Evolutionary conservation across 2,329 filamentous ascomycete genomes (phyloP).

Genomic region (Fusarium sp.): DNA sequence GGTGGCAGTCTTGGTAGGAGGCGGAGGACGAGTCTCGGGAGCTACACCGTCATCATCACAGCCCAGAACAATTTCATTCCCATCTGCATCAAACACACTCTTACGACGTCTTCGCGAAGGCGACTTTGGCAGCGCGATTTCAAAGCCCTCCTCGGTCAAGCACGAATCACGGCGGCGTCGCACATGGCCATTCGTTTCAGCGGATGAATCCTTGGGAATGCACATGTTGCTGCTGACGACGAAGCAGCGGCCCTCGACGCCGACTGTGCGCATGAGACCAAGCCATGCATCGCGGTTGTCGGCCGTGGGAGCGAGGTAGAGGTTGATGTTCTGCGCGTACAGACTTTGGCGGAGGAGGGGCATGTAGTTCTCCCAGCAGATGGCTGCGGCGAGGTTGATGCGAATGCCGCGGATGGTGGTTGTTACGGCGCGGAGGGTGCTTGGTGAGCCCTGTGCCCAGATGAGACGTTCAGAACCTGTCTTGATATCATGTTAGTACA

Average conservation of each 20-base stretch:
- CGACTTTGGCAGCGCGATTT: conserved; percentile 59
- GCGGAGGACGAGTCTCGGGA: conserved; percentile 18
- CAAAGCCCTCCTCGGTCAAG: conserved; percentile 62
- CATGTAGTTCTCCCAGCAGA: conserved; percentile 99
- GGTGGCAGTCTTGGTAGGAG: background rate
- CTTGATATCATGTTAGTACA: conserved; percentile 52
- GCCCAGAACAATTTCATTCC: conserved; percentile 66
- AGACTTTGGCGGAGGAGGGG: conserved; percentile 85
- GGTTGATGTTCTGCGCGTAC: conserved; percentile 90
- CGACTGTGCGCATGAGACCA: conserved; percentile 83
- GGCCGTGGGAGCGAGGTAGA: conserved; percentile 92
- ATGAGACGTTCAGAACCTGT: conserved; percentile 86
- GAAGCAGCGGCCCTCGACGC: conserved; percentile 84
- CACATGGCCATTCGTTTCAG: conserved; percentile 10
- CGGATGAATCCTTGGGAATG: conserved; percentile 58
- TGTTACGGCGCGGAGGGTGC: conserved; percentile 82
- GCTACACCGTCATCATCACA: conserved; percentile 48
- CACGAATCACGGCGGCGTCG: conserved; percentile 53
- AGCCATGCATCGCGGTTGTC: conserved; percentile 88
- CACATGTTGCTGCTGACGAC: conserved; percentile 91
- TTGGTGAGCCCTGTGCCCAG: conserved; percentile 88
- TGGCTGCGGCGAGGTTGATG: conserved; percentile 85
- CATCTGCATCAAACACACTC: conserved; percentile 66
- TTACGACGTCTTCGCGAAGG: conserved; percentile 50
- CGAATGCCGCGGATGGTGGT: conserved; percentile 83